Evolutionary conservation across 1,284 basidiomycete species (phyloP).

Genomic region (Phlebopus sp.): DNA sequence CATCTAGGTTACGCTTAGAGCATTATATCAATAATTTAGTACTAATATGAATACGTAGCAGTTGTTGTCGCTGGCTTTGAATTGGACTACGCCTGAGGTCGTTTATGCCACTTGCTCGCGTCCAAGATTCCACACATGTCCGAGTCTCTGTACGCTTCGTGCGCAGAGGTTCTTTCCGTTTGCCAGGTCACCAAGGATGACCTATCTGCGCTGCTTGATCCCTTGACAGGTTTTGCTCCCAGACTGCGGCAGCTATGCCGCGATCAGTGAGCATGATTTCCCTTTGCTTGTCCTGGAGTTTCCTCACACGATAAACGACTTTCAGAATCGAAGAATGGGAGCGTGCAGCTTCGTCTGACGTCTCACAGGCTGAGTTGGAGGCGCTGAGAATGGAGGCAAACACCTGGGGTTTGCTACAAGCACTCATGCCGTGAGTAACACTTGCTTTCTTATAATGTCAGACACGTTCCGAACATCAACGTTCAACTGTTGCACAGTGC

Average conservation of each 20-base stretch:
- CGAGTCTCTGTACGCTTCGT: constrained; percentile 51
- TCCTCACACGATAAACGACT: neutral
- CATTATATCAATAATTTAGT: neutral
- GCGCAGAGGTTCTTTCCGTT: constrained; percentile 60
- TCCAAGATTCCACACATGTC: constrained; percentile 18
- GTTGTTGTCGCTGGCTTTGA: neutral
- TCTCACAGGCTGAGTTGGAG: constrained; percentile 52
- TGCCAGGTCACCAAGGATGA: constrained; percentile 60
- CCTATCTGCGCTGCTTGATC: constrained; percentile 58
- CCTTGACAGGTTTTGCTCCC: constrained; percentile 66
- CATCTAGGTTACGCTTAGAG: too few species aligned
- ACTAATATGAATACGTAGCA: too few species aligned
- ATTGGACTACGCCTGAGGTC: too few species aligned
- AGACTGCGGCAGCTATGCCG: constrained; percentile 61
- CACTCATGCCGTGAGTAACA: constrained; percentile 60
- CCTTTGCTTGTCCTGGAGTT: neutral
- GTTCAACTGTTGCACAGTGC: constrained; percentile 38
- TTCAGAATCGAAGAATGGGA: constrained; percentile 51
- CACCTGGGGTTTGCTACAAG: constrained; percentile 80
- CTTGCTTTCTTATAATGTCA: constrained; percentile 15
- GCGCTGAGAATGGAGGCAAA: constrained; percentile 70
- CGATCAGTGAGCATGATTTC: constrained; percentile 49
- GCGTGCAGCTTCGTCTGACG: constrained; percentile 36
- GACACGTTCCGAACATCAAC: neutral
- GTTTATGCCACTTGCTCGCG: too few species aligned